phyloP scores from a whole-genome alignment of 2,329 filamentous ascomycete genomes.

The Bipolaris bicolor region DNA sequence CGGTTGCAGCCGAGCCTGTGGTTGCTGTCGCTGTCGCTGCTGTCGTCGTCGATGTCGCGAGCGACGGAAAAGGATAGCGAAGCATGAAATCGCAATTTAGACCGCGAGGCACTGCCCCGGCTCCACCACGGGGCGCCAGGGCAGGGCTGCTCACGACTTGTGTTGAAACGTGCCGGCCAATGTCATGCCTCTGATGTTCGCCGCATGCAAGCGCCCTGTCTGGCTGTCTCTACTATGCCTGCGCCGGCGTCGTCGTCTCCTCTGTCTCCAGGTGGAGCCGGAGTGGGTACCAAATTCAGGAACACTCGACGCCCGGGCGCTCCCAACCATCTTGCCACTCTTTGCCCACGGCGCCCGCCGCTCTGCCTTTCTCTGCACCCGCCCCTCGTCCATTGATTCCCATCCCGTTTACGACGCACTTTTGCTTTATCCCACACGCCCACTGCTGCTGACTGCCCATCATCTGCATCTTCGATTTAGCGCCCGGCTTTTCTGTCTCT shows the following conservation, averaged over 20 bases:
- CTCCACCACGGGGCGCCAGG: constrained; percentile 11
- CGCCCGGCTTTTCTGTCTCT: constrained; percentile 11
- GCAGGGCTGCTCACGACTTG: background rate
- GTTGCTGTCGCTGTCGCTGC: background rate
- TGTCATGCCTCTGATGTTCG: constrained; percentile 27
- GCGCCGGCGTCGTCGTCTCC: constrained; percentile 27
- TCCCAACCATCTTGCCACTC: constrained; percentile 13
- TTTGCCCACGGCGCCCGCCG: constrained; percentile 9
- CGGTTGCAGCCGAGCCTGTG: background rate
- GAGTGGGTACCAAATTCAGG: constrained; percentile 17
- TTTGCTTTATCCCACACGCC: constrained; percentile 6
- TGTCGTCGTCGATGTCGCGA: background rate
- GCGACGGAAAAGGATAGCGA: background rate
- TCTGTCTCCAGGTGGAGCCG: constrained; percentile 13
- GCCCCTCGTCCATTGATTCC: background rate
- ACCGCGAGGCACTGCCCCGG: constrained; percentile 5
- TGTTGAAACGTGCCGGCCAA: constrained; percentile 32
- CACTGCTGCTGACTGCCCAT: constrained; percentile 1
- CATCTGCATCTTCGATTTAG: background rate
- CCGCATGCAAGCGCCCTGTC: constrained; percentile 32
- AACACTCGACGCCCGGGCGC: constrained; percentile 9
- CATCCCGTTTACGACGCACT: background rate
- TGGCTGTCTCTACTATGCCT: constrained; percentile 5
- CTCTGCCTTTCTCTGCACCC: background rate
- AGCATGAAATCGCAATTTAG: constrained; percentile 15